Percentiles rank a stretch among this genome's conserved stretches.
Evolutionary conservation across 306 rosid species (phyloP).

Genomic region (Pueraria montana): DNA sequence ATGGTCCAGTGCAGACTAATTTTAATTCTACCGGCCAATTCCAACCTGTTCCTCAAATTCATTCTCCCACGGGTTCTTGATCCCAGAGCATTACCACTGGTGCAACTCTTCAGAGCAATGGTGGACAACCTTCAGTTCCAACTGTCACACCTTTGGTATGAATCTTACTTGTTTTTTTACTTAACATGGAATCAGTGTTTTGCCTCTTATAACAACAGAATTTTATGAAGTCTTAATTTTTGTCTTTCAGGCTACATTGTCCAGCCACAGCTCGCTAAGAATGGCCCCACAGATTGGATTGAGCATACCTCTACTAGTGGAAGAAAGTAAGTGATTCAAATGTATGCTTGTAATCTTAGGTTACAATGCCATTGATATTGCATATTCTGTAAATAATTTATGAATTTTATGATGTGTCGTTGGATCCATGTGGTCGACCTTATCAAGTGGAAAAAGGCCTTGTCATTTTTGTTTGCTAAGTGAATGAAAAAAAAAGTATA

Average conservation of each 20-base stretch:
- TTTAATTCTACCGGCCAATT: slow-evolving; percentile 59
- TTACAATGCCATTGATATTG: slow-evolving; percentile 25
- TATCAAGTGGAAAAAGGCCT: not conserved
- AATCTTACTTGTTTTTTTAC: slow-evolving; percentile 37
- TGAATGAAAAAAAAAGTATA: not conserved
- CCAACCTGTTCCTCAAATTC: slow-evolving; percentile 72
- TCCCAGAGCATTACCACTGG: slow-evolving; percentile 57
- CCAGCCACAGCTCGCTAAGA: slow-evolving; percentile 53
- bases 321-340: no score
- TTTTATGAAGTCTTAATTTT: slow-evolving; percentile 28
- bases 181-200: slow-evolving; percentile 17
- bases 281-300: no score
- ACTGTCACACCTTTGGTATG: slow-evolving; percentile 65
- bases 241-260: slow-evolving; percentile 61
- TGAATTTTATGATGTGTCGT: no score
- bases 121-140: no score
- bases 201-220: slow-evolving; percentile 5
- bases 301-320: no score
- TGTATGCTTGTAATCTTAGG: slow-evolving; percentile 42
- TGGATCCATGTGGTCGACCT: not conserved
- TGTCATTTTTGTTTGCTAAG: not conserved
- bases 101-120: no score
- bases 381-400: slow-evolving; percentile 12
- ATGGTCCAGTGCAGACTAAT: no score
- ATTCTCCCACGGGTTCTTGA: slow-evolving; percentile 60